Base-by-base conservation (phyloP, 1,139 yeast species). In the Lodderomyces oxycetoniae region DNA sequence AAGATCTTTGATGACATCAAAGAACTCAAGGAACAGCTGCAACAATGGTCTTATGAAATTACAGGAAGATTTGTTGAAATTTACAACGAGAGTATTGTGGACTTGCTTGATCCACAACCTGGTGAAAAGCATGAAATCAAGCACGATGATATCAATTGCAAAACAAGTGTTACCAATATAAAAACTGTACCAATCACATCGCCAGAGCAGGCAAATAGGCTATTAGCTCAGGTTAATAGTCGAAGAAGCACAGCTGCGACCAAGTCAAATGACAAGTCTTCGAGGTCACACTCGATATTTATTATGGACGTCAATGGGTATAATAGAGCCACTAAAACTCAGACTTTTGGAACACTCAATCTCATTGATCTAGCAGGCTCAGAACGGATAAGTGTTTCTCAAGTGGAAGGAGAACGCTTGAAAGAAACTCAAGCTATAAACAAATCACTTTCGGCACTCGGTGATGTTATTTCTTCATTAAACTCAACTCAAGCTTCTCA, bases 371-470 rank as follows among this genome's bases (percentile, higher is more conserved):
- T 87, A 41, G 96, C 96, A 0, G 96, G 96, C 6, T 81, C 93
- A 0, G 99, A 91, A 59, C 67, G 97, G 38, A 63, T 89, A n/a
- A 57, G 79, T 10, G 71, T 74, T 15, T 82, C 95, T 0, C 85
- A 80, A 47, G 94, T 77, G 0, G 73, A 74, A 3, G 96, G 96
- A 0, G 87, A 82, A 9, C 60, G 97, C 30, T 61, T 91, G 17
- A 76, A 75, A 45, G 98, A 91, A 56, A 89, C 98, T 0, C 94
- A 84, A 50, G 77, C 89, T 4, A 91, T 91, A 41, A 91, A 91
- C 57, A 85, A 80, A 55, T 87, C 96, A 8, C 66, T 91, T 35
- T 85, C 96, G 42, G 75, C 89, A 37, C 67, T 91, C 17, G 96
- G 96, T 1, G 96, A 89, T 57, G 98, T 93, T 2, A 88, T 91